These are phyloP conservation scores for Apiosordaria backusii DNA, from an alignment of 495 filamentous ascomycete genomes.

Conservation along the genomic window DNA sequence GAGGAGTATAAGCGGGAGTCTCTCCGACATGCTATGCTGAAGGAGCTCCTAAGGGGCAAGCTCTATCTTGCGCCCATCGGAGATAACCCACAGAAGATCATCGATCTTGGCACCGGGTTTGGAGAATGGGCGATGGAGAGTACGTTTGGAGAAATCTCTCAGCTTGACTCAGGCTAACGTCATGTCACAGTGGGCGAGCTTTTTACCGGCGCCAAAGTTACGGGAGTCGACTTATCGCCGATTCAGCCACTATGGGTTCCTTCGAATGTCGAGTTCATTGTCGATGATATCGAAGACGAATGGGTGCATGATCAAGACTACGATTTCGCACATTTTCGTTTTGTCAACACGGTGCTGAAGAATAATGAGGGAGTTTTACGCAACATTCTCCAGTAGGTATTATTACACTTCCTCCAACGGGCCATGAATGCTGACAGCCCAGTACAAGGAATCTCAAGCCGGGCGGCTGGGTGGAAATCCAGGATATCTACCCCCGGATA, in stretches of 20 bases:
- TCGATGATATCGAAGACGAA: conserved; percentile 58
- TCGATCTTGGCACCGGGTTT: conserved; percentile 67
- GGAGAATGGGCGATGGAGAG: conserved; percentile 64
- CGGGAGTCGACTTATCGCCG: conserved; percentile 62
- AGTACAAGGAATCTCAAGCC: conserved; percentile 54
- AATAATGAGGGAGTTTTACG: conserved; percentile 40
- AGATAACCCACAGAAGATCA: conserved; percentile 52
- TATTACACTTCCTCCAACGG: conserved; percentile 11
- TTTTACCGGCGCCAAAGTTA: conserved; percentile 52
- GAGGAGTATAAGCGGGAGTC: conserved; percentile 39
- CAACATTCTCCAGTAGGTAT: conserved; percentile 33
- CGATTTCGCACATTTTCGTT: conserved; percentile 51
- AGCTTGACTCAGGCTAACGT: neutral
- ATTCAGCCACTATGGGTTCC: conserved; percentile 58
- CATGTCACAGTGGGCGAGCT: conserved; percentile 46
- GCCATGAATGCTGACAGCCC: neutral
- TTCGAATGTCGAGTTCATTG: conserved; percentile 54
- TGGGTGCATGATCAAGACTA: conserved; percentile 51
- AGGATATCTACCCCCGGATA: conserved; percentile 52
- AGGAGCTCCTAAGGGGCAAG: conserved; percentile 54
- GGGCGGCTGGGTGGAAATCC: conserved; percentile 60
- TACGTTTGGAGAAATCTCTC: conserved; percentile 28
- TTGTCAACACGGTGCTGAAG: conserved; percentile 43
- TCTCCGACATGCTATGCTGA: conserved; percentile 57
- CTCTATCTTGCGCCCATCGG: conserved; percentile 59